Base-by-base conservation (phyloP, 2,329 filamentous ascomycete species). In the Penicillium sp. region DNA sequence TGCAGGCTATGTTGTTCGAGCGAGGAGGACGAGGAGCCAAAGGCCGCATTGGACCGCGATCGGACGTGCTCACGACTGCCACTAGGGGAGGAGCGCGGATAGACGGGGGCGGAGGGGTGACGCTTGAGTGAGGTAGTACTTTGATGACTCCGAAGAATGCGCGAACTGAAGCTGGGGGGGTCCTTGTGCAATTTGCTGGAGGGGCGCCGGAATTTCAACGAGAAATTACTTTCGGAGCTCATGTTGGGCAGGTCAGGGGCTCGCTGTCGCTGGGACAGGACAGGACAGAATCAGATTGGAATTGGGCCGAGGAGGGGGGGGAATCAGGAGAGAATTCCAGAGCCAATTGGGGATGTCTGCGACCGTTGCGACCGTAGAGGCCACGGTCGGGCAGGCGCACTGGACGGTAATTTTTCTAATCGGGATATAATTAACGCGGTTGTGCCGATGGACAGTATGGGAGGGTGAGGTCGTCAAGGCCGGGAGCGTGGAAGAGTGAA, bases 1-100 rank as follows among this genome's bases (percentile, higher is more conserved):
- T 41, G 50, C 27, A 27, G 50, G 22, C 50, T 52, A 33, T 52
- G 35, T 24, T 75, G 69, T 39, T 81, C 79, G 59, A 81, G 70
- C 9, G 78, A 81, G n/a, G 79, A 81, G 19, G 74, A 78, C 16
- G 78, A 80, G 6, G 79, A 81, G 44, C 73, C 77, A 70, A 78
- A 79, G 39, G 61, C 65, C 35, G 75, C 75, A 72, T 75, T 78
- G 43, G 79, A 81, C 63, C 77, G 73, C 35, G 79, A 79, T 52
- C 78, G 75, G 55, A 74, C 63, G 66, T 78, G 77, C 66, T 80
- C 76, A 67, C 73, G 72, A 67, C 69, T 73, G 57, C 69, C 69
- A 62, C 68, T 72, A 52, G 70, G 70, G 58, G 75, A 77, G 47
- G 75, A 78, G 49, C 77, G 77, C 33, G 78, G 78, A 58, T 78